phyloP scores from a whole-genome alignment of 78 protist species.

The Cavenderia fasciculata region DNA sequence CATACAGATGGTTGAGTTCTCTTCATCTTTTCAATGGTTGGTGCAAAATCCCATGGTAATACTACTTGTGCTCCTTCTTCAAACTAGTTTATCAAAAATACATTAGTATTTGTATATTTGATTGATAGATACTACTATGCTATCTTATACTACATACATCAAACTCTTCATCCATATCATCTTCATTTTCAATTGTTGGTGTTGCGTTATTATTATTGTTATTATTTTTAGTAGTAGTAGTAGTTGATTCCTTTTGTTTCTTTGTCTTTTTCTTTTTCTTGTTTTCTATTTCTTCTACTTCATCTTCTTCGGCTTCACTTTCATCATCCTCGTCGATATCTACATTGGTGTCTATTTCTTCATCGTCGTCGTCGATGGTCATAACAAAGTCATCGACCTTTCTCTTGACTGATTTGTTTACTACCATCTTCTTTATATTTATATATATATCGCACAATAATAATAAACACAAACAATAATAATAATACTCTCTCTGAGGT shows the following conservation, averaged over 20 bases:
- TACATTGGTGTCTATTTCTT: background rate
- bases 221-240: background rate
- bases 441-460: background rate
- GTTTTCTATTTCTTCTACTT: slow-evolving; percentile 19
- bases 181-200: background rate
- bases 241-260: background rate
- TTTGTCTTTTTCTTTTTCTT: background rate
- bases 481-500: no score
- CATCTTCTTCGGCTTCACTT: background rate
- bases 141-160: slow-evolving; percentile 1
- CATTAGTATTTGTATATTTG: background rate
- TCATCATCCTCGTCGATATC: slow-evolving; percentile 14
- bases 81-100: slow-evolving; percentile 16
- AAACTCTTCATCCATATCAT: slow-evolving; percentile 20
- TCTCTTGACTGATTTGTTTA: background rate
- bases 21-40: slow-evolving; percentile 72
- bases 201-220: background rate
- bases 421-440: background rate
- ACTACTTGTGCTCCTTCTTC: slow-evolving; percentile 32
- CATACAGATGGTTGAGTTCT: slow-evolving; percentile 30
- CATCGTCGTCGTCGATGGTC: slow-evolving; percentile 49
- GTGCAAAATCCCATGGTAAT: slow-evolving; percentile 74
- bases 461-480: no score
- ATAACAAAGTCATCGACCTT: slow-evolving; percentile 13
- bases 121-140: background rate